Conservation (phyloP, 2,329 filamentous ascomycete genomes). For the Calonectria hawksworthii region DNA sequence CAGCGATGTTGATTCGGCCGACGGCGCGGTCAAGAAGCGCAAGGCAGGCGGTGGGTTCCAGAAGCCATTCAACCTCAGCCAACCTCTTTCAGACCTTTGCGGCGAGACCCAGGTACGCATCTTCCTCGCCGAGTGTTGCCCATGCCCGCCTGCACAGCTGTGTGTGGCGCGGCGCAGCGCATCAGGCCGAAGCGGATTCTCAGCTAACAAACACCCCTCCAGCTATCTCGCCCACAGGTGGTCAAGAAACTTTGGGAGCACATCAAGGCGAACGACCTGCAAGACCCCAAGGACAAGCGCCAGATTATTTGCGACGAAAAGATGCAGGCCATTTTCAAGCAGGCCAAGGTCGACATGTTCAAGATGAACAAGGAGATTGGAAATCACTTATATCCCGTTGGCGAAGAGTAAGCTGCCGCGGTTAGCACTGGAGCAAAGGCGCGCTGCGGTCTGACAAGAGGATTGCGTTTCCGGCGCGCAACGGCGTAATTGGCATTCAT, state of each 20-base stretch:
- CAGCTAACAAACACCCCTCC: slow-evolving; percentile 33
- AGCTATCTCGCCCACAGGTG: slow-evolving; percentile 94
- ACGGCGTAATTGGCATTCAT: slow-evolving; percentile 47
- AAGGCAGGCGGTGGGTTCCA: slow-evolving; percentile 95
- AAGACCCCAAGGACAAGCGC: slow-evolving; percentile 91
- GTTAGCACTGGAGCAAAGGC: not conserved
- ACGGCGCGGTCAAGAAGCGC: slow-evolving; percentile 72
- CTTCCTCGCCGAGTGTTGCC: not conserved
- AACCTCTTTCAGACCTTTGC: slow-evolving; percentile 76
- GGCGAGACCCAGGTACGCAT: slow-evolving; percentile 75
- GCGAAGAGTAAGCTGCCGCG: slow-evolving; percentile 58
- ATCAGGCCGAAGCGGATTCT: not conserved
- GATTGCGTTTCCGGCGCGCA: slow-evolving; percentile 44
- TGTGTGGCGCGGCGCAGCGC: not conserved
- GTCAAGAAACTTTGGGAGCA: slow-evolving; percentile 98
- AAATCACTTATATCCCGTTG: slow-evolving; percentile 87
- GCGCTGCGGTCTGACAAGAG: slow-evolving; percentile 34
- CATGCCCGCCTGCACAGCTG: not conserved
- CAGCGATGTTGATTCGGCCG: slow-evolving; percentile 78
- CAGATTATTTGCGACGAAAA: slow-evolving; percentile 94
- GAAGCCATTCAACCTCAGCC: slow-evolving; percentile 83
- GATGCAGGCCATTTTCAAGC: slow-evolving; percentile 93
- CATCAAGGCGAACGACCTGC: slow-evolving; percentile 88
- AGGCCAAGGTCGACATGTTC: slow-evolving; percentile 96
- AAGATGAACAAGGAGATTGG: slow-evolving; percentile 98